Base-by-base conservation (phyloP, 352 stramenopile species). In the Phytophthora pisi region DNA sequence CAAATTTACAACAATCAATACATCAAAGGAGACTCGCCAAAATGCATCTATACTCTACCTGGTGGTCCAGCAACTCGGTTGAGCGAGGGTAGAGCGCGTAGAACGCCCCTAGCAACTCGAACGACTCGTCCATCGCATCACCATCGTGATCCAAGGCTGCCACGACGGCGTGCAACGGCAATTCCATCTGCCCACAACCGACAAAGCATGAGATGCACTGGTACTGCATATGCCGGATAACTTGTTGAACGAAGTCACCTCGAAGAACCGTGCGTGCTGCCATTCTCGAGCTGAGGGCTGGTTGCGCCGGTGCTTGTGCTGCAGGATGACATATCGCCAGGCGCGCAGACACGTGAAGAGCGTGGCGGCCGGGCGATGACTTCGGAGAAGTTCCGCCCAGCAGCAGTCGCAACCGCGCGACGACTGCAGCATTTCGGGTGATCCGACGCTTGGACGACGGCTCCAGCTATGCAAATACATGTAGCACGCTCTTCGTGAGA, bases 231-330 rank as follows among this genome's bases (percentile, higher is more conserved):
- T 7, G 5, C n/a, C n/a, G 18, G 5, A 28, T 15, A 28, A 51
- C 45, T 24, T 24, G 4, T 18, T 36, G 9, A 46, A 16, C 15
- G 13, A 46, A 9, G 40, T 9, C 16, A 88, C 83, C 78, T 92
- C 72, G n/a, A 87, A 79, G 64, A 89, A 89, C 28, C 74, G 64
- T 24, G 78, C 46, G 20, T 76, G 60, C 38, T 79, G 79, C 67
- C 60, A 66, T 43, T 86, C 78, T 26, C 61, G 62, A 10, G 57
- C 34, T 0, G 66, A 66, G 5, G 73, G 56, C 26, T 54, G 23
- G 0, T 58, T 23, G 40, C 77, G 75, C 2, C 84, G 78, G 15
- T 81, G 72, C 49, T 85, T 89, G 45, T 71, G 76, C 20, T 66
- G 61, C 45, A 89, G 69, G 1, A 66, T 56, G 4, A 57, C 72